phyloP scores from a whole-genome alignment of 2,329 filamentous ascomycete genomes.

The Teratosphaeria epicoccoides region DNA sequence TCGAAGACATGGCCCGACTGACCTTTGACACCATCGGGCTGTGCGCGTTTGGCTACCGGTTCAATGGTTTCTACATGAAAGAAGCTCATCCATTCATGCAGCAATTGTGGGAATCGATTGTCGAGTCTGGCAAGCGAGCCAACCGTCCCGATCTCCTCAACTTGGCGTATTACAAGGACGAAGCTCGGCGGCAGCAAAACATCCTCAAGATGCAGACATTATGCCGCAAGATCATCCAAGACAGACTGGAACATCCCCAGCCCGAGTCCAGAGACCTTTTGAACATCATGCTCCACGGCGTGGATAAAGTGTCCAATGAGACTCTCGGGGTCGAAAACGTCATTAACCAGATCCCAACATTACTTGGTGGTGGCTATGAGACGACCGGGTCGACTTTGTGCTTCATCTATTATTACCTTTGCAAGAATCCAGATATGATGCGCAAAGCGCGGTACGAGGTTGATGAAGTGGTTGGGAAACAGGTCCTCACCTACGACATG shows the following conservation, averaged over 20 bases:
- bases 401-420: conserved; percentile 54
- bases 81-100: conserved; percentile 59
- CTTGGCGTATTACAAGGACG: conserved; percentile 33
- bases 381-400: conserved; percentile 59
- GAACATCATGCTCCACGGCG: conserved; percentile 57
- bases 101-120: conserved; percentile 55
- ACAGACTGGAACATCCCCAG: conserved; percentile 44
- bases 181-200: conserved; percentile 27
- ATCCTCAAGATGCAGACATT: conserved; percentile 46
- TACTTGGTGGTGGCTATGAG: conserved; percentile 45
- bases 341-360: conserved; percentile 57
- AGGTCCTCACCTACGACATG: conserved; percentile 49
- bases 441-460: conserved; percentile 56
- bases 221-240: conserved; percentile 49
- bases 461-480: conserved; percentile 51
- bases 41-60: conserved; percentile 51
- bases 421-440: conserved; percentile 52
- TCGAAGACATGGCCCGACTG: conserved; percentile 61
- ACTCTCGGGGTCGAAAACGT: conserved; percentile 51
- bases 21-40: conserved; percentile 63
- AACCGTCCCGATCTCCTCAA: conserved; percentile 35
- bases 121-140: conserved; percentile 35
- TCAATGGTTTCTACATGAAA: conserved; percentile 46
- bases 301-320: conserved; percentile 55
- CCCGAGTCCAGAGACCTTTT: conserved; percentile 54